phyloP scores from a whole-genome alignment of 345 rosid genomes.

The Jatropha curcas region DNA sequence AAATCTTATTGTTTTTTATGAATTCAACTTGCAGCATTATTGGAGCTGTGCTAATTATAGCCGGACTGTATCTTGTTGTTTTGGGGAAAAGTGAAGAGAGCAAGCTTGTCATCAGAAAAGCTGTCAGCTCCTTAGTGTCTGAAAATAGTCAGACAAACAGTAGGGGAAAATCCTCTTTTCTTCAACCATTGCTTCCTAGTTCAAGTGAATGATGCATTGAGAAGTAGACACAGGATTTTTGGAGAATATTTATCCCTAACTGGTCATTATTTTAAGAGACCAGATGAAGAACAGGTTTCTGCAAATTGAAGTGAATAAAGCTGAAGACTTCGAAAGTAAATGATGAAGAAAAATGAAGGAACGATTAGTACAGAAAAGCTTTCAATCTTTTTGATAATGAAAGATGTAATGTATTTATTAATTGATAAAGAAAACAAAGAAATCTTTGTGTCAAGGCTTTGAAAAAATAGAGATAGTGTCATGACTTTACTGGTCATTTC shows the following conservation, averaged over 20 bases:
- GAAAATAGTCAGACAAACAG: slow-evolving; percentile 17
- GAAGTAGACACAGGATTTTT: background rate
- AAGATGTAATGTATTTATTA: background rate
- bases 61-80: slow-evolving; percentile 60
- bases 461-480: background rate
- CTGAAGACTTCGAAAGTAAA: background rate
- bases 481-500: background rate
- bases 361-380: background rate
- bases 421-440: background rate
- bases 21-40: slow-evolving; percentile 41
- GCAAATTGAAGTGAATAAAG: background rate
- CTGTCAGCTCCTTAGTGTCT: slow-evolving; percentile 1
- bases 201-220: slow-evolving; percentile 2
- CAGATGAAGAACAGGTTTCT: background rate
- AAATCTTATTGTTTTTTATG: background rate
- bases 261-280: background rate
- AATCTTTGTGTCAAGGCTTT: background rate
- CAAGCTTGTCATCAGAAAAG: slow-evolving; percentile 27
- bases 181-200: slow-evolving; percentile 38
- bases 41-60: slow-evolving; percentile 55
- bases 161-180: slow-evolving; percentile 25
- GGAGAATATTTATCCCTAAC: background rate
- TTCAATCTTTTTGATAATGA: background rate
- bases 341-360: background rate
- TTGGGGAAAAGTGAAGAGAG: slow-evolving; percentile 60